These are phyloP conservation scores for Cornus controversa DNA, from an alignment of 148 eudicot genomes.

Conservation along the genomic window DNA sequence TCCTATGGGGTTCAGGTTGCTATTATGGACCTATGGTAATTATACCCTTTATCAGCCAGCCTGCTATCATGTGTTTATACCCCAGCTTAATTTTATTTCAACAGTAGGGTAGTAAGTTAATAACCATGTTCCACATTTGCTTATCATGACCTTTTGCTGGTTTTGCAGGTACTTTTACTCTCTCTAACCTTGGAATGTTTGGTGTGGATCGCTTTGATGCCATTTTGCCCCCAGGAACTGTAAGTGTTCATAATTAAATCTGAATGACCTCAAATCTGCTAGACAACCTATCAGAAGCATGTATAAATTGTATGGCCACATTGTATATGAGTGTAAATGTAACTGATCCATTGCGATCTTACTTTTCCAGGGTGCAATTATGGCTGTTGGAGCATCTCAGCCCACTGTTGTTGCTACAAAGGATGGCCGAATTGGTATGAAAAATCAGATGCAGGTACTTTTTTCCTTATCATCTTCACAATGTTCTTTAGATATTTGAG, in stretches of 20 bases:
- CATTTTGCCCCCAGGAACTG: conserved; percentile 97
- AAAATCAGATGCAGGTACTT: conserved; percentile 85
- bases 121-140: background rate
- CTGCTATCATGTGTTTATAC: background rate
- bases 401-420: conserved; percentile 83
- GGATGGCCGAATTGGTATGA: conserved; percentile 94
- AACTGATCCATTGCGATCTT: background rate
- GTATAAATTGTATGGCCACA: background rate
- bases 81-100: background rate
- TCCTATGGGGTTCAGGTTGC: no score
- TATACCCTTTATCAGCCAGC: background rate
- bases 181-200: conserved; percentile 94
- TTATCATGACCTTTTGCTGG: conserved; percentile 12
- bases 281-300: background rate
- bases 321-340: background rate
- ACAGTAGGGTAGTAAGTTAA: background rate
- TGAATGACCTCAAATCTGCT: background rate
- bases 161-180: conserved; percentile 83
- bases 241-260: conserved; percentile 36
- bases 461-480: background rate
- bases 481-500: no score
- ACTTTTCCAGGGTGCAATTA: conserved; percentile 66
- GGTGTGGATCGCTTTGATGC: conserved; percentile 98
- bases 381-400: conserved; percentile 97
- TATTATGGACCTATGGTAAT: no score